A percentile compares a stretch with the other conserved stretches of the same genome.
Evolutionary conservation across 192 early-diverging fungal genomes (phyloP).

Genomic region (Coemansia sp.): DNA sequence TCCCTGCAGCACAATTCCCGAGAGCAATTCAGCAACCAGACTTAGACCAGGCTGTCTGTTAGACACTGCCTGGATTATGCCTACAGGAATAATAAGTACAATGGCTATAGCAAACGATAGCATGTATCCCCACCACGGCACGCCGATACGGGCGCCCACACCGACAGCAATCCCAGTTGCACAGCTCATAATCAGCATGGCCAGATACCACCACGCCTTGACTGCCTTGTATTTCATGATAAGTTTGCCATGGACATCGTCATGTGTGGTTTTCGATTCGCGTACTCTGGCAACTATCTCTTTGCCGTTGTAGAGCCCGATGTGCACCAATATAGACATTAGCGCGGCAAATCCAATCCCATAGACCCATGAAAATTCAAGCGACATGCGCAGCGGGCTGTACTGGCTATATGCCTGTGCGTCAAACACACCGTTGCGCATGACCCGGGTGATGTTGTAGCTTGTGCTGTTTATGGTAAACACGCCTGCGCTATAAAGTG

Average conservation of each 20-base stretch:
- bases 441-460: conserved; percentile 59
- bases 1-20: conserved; percentile 74
- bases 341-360: conserved; percentile 66
- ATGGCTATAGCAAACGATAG: conserved; percentile 61
- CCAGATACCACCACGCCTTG: conserved; percentile 72
- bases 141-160: conserved; percentile 60
- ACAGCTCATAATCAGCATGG: conserved; percentile 53
- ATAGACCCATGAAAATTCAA: conserved; percentile 68
- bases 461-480: conserved; percentile 55
- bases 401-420: conserved; percentile 57
- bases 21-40: conserved; percentile 79
- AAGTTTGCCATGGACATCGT: conserved; percentile 71
- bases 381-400: conserved; percentile 64
- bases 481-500: conserved; percentile 61
- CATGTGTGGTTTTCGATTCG: conserved; percentile 55
- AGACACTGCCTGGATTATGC: conserved; percentile 77
- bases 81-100: conserved; percentile 73
- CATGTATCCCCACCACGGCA: conserved; percentile 79
- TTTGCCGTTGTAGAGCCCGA: conserved; percentile 64
- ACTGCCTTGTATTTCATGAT: conserved; percentile 73
- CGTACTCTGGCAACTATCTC: conserved; percentile 64
- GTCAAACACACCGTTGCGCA: conserved; percentile 54
- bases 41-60: conserved; percentile 73
- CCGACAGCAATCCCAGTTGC: conserved; percentile 53
- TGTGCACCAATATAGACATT: conserved; percentile 67